Conservation (phyloP, 306 rosid species). For the Quillaja saponaria region DNA sequence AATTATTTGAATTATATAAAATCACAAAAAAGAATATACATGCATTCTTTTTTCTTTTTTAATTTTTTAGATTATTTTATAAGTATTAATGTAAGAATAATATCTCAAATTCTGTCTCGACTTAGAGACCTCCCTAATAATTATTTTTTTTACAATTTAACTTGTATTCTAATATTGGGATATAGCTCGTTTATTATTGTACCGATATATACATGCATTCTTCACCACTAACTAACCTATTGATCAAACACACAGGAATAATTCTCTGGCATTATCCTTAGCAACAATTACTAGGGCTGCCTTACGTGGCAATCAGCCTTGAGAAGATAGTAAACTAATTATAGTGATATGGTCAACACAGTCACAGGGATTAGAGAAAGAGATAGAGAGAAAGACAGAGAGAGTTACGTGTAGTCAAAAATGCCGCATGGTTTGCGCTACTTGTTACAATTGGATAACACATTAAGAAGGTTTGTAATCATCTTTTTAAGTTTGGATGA, state of each 20-base stretch:
- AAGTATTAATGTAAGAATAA: neutral
- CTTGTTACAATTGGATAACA: slow-evolving; percentile 4
- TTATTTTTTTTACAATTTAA: too few relatives aligned
- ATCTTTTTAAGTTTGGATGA: slow-evolving; percentile 12
- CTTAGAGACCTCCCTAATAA: too few relatives aligned
- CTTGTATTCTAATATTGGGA: too few relatives aligned
- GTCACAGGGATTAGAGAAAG: too few relatives aligned
- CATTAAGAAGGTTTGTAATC: slow-evolving; percentile 27
- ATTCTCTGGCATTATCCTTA: slow-evolving; percentile 22
- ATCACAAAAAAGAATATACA: too few relatives aligned
- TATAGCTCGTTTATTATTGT: too few relatives aligned
- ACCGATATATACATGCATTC: too few relatives aligned
- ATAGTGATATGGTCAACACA: too few relatives aligned
- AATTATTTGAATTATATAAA: too few relatives aligned
- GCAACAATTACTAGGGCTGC: slow-evolving; percentile 1
- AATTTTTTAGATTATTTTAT: neutral
- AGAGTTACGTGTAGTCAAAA: slow-evolving; percentile 44
- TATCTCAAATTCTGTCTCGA: too few relatives aligned
- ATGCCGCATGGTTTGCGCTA: slow-evolving; percentile 21
- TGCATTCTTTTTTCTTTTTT: too few relatives aligned
- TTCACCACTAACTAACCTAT: too few relatives aligned
- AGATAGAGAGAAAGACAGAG: neutral
- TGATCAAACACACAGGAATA: slow-evolving; percentile 1
- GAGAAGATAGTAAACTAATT: slow-evolving; percentile 13
- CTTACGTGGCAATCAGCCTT: slow-evolving; percentile 20